These are phyloP conservation scores for Fusarium neocosmosporiellum DNA, from an alignment of 2,329 filamentous ascomycete species.

Conservation along the genomic window DNA sequence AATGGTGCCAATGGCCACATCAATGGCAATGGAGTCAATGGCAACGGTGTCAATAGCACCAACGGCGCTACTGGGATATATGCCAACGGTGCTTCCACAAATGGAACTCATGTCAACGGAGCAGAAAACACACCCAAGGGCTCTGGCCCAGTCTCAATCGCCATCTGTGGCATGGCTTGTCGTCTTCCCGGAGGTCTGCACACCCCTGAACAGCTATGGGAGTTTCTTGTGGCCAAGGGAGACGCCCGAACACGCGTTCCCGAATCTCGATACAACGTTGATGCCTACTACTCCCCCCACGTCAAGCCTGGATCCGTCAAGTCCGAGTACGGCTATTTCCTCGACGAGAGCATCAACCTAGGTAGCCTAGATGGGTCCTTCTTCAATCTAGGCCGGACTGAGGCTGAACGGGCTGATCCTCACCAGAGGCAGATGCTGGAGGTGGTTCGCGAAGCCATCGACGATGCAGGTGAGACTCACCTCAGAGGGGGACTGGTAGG, in stretches of 20 bases:
- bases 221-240: slow-evolving; percentile 39
- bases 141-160: slow-evolving; percentile 16
- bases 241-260: slow-evolving; percentile 37
- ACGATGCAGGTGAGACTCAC: slow-evolving; percentile 47
- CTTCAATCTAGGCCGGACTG: slow-evolving; percentile 41
- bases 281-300: slow-evolving; percentile 23
- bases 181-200: slow-evolving; percentile 40
- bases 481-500: slow-evolving; percentile 48
- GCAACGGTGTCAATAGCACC: not conserved
- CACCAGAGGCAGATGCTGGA: slow-evolving; percentile 52
- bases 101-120: not conserved
- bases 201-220: slow-evolving; percentile 37
- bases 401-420: slow-evolving; percentile 50
- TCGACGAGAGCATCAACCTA: slow-evolving; percentile 43
- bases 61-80: not conserved
- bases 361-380: slow-evolving; percentile 42
- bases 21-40: not conserved
- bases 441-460: slow-evolving; percentile 49
- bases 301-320: slow-evolving; percentile 34
- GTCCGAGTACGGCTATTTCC: slow-evolving; percentile 45
- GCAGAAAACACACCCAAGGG: not conserved
- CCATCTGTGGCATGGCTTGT: slow-evolving; percentile 44
- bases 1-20: not conserved
- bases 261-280: slow-evolving; percentile 34
- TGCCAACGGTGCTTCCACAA: not conserved